These are phyloP conservation scores for Rhodotorula glutinis DNA, from an alignment of 1,284 basidiomycete species.

Conservation along the genomic window DNA sequence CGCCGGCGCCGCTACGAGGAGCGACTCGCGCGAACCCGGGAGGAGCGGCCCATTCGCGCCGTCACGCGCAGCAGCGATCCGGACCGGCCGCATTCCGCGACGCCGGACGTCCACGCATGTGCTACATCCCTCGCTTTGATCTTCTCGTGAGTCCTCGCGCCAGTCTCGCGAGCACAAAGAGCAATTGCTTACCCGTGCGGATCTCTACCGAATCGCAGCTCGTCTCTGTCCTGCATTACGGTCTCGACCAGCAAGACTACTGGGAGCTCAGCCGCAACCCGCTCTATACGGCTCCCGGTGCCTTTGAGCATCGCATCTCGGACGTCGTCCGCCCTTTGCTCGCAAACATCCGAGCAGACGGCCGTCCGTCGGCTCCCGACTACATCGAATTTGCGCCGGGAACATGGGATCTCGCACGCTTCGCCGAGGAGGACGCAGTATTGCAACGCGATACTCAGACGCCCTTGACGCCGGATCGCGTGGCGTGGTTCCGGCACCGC, in stretches of 20 bases:
- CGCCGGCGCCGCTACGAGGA: slow-evolving; percentile 14
- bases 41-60: too few relatives aligned
- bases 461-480: slow-evolving; percentile 45
- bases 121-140: slow-evolving; percentile 49
- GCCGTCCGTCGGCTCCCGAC: slow-evolving; percentile 45
- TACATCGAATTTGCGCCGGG: slow-evolving; percentile 48
- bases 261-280: slow-evolving; percentile 44
- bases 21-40: not conserved
- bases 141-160: slow-evolving; percentile 42
- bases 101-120: slow-evolving; percentile 48
- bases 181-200: too few relatives aligned
- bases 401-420: slow-evolving; percentile 49
- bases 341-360: slow-evolving; percentile 36
- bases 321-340: slow-evolving; percentile 47
- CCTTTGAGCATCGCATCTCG: slow-evolving; percentile 48
- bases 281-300: slow-evolving; percentile 46
- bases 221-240: slow-evolving; percentile 49
- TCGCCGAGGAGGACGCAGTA: slow-evolving; percentile 47
- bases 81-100: slow-evolving; percentile 36
- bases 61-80: too few relatives aligned
- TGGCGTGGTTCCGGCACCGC: slow-evolving; percentile 47
- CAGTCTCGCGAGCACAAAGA: too few relatives aligned
- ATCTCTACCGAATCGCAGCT: too few relatives aligned
- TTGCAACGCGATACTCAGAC: slow-evolving; percentile 40
- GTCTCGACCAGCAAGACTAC: slow-evolving; percentile 47